These are phyloP conservation scores for Monosporascus sp. DNA, from an alignment of 2,329 filamentous ascomycete species.

Conservation along the genomic window DNA sequence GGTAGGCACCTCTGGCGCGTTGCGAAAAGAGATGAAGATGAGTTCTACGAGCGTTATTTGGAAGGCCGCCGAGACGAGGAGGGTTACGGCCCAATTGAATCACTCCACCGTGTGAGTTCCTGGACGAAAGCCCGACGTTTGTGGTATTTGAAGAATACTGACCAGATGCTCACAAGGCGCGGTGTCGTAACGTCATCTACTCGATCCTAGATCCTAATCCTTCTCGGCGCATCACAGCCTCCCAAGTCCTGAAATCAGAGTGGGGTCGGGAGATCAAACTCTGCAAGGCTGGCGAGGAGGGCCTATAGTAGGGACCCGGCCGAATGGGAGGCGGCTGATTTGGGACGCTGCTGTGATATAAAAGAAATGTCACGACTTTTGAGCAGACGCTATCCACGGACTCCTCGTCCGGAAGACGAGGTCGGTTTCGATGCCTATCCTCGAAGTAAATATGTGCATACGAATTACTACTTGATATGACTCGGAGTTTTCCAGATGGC, in stretches of 20 bases:
- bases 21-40: slow-evolving; percentile 95
- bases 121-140: background rate
- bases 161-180: slow-evolving; percentile 56
- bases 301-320: slow-evolving; percentile 51
- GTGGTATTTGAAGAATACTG: slow-evolving; percentile 8
- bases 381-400: background rate
- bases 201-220: slow-evolving; percentile 96
- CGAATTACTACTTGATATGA: background rate
- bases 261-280: slow-evolving; percentile 98
- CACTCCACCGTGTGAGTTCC: slow-evolving; percentile 77
- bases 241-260: slow-evolving; percentile 95
- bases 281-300: slow-evolving; percentile 94
- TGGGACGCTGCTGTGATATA: background rate
- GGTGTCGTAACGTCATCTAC: slow-evolving; percentile 98
- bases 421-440: background rate
- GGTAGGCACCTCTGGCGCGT: slow-evolving; percentile 93
- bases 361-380: background rate
- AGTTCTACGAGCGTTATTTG: slow-evolving; percentile 92
- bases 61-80: slow-evolving; percentile 90
- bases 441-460: background rate
- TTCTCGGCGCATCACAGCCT: slow-evolving; percentile 84
- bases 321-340: background rate
- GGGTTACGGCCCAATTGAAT: slow-evolving; percentile 95
- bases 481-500: background rate
- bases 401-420: background rate